phyloP scores from a whole-genome alignment of 371 early-diverging fungal species.

The Syncephalastrum racemosum region DNA sequence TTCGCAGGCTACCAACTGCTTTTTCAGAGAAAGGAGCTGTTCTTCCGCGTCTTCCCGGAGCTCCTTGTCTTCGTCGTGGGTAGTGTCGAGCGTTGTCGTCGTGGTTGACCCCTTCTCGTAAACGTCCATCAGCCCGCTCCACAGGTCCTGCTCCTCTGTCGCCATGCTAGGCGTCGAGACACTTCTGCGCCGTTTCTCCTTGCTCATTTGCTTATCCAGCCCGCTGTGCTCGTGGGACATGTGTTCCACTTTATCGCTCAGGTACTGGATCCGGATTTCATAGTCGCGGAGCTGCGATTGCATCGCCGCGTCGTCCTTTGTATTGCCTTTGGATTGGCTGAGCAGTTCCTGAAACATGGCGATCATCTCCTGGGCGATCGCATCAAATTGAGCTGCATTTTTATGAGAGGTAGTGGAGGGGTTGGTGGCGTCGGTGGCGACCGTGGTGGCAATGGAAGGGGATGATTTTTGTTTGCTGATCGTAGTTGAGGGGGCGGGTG shows the following conservation, averaged over 20 bases:
- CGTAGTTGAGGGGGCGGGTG: slow-evolving; percentile 1
- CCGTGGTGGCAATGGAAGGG: neutral
- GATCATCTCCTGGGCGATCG: slow-evolving; percentile 3
- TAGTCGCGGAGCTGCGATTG: slow-evolving; percentile 24
- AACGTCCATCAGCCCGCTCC: slow-evolving; percentile 29
- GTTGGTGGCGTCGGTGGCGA: neutral
- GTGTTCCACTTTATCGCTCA: slow-evolving; percentile 36
- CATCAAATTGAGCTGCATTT: slow-evolving; percentile 2
- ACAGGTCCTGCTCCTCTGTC: slow-evolving; percentile 21
- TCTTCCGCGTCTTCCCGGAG: slow-evolving; percentile 12
- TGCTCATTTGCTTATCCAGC: slow-evolving; percentile 19
- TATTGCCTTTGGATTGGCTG: slow-evolving; percentile 14
- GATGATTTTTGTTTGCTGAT: neutral
- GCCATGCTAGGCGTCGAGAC: slow-evolving; percentile 9
- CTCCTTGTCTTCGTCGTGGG: slow-evolving; percentile 9
- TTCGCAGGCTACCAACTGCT: slow-evolving; percentile 31
- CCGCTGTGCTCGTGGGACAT: slow-evolving; percentile 31
- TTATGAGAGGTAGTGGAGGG: neutral
- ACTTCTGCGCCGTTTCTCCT: slow-evolving; percentile 14
- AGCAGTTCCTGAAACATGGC: slow-evolving; percentile 2
- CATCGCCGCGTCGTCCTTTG: neutral
- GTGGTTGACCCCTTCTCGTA: slow-evolving; percentile 27
- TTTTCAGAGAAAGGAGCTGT: slow-evolving; percentile 20
- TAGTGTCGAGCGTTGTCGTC: neutral
- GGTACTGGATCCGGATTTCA: slow-evolving; percentile 38